These are phyloP conservation scores for Calendula officinalis DNA, from an alignment of 129 eudicot genomes.

Conservation along the genomic window DNA sequence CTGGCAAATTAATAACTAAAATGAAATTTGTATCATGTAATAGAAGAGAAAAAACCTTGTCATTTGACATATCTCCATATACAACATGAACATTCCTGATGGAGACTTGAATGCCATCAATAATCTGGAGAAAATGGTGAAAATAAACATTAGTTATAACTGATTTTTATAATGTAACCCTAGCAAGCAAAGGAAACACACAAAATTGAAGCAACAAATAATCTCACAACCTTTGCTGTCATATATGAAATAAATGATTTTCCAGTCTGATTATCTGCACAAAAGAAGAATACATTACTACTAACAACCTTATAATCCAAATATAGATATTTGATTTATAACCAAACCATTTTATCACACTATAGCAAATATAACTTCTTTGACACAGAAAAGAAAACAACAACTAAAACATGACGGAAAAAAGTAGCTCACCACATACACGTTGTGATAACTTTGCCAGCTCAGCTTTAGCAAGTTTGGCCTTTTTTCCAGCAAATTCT, in stretches of 20 bases:
- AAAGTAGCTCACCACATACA: conserved; percentile 68
- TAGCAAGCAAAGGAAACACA: conserved; percentile 22
- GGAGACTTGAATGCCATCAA: conserved; percentile 92
- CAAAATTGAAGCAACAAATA: conserved; percentile 10
- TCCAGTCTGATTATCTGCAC: conserved; percentile 86
- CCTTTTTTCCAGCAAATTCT: conserved; percentile 94
- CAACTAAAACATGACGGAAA: conserved; percentile 19
- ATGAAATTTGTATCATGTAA: not conserved
- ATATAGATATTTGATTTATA: not conserved
- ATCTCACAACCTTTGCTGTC: conserved; percentile 74
- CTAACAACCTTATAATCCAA: conserved; percentile 5
- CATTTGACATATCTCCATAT: conserved; percentile 48
- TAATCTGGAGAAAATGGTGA: conserved; percentile 50
- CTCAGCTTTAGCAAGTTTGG: conserved; percentile 98
- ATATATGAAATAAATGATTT: conserved; percentile 80
- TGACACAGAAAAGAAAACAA: not conserved
- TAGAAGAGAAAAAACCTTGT: conserved; percentile 44
- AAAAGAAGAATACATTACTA: conserved; percentile 21
- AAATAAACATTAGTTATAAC: conserved; percentile 8
- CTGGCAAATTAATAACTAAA: not conserved
- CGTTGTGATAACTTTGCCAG: conserved; percentile 93
- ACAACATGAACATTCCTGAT: conserved; percentile 79
- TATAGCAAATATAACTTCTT: not conserved
- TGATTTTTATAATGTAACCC: not conserved
- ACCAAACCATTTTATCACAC: not conserved